Base-by-base conservation (phyloP, 73 alveolate species). In the Tetrahymena borealis region DNA sequence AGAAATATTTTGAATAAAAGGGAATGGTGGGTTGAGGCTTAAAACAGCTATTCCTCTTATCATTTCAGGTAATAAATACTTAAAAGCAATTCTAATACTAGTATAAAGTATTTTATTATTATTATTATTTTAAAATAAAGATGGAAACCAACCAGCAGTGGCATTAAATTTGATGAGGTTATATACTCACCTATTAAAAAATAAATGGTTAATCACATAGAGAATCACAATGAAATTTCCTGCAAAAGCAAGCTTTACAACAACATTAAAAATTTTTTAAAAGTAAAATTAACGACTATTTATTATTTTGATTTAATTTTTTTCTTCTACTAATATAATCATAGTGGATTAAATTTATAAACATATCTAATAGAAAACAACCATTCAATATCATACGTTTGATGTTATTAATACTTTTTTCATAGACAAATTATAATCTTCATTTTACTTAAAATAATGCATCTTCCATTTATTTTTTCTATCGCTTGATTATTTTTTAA, bases 71-170 rank as follows among this genome's bases (percentile, higher is more conserved):
- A 4, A 24, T 18, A 9, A 60, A 24, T 60, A 13, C n/a, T 60
- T 60, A 12, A n/a, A 12, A 24, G n/a, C 9, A 0, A n/a, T 7
- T 9, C 7, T 5, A 32, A n/a, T 24, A 60, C 37, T 20, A 20
- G 28, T 24, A 60, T 60, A 60, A 60, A n/a, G 0, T 6, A 6
- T 60, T 18, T 20, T 20, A 20, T 15, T 20, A 2, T 20, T 60
- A 2, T n/a, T n/a, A n/a, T n/a, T n/a, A n/a, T n/a, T n/a, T n/a
- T n/a, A n/a, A n/a, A n/a, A 41, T 41, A 41, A 41, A 60, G 85
- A 60, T 60, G 85, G 85, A 60, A 60, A n/a, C 85, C 85, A 60
- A 60, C 85, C n/a, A 60, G 85, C 16, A 60, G 85, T 60, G 85
- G 85, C n/a, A 60, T 60, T 35, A 60, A 60, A 60, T 60, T 60